A percentile compares a stretch with the other conserved stretches of the same genome.
These are phyloP conservation scores for Gossypium australe DNA, from an alignment of 345 rosid genomes.

Conservation along the genomic window DNA sequence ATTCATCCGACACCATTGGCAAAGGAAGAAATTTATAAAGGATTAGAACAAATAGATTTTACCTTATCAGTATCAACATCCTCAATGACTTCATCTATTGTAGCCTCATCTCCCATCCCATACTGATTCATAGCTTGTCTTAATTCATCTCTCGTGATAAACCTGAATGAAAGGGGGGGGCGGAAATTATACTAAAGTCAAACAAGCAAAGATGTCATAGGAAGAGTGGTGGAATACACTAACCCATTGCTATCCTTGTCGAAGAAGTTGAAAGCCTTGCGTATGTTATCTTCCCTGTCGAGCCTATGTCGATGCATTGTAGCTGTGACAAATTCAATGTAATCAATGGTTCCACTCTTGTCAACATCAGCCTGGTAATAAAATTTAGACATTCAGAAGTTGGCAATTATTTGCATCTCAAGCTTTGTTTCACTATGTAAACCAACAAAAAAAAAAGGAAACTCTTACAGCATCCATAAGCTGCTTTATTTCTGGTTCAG, in stretches of 20 bases:
- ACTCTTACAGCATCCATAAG: constrained; percentile 92
- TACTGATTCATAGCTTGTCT: constrained; percentile 61
- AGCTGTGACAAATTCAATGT: constrained; percentile 77
- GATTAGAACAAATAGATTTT: constrained; percentile 3
- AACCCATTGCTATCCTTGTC: constrained; percentile 83
- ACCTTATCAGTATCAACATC: constrained; percentile 86
- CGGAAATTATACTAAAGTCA: not conserved
- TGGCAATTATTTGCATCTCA: too few relatives aligned
- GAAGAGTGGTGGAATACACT: constrained; percentile 8
- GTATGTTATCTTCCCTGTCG: constrained; percentile 67
- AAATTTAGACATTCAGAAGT: not conserved
- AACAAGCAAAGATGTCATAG: not conserved
- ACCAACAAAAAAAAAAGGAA: not conserved
- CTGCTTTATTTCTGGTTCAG: constrained; percentile 68
- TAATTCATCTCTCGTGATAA: constrained; percentile 83
- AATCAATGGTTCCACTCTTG: constrained; percentile 72
- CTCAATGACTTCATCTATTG: constrained; percentile 61
- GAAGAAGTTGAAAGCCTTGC: constrained; percentile 63
- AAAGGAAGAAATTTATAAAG: not conserved
- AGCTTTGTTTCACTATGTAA: not conserved
- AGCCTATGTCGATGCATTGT: constrained; percentile 84
- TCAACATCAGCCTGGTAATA: constrained; percentile 76
- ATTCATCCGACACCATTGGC: not conserved
- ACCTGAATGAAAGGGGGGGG: constrained; percentile 25
- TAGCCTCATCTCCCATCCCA: constrained; percentile 77